Evolutionary conservation across 441 rosid genomes (phyloP).

Genomic region (Biscutella laevigata): DNA sequence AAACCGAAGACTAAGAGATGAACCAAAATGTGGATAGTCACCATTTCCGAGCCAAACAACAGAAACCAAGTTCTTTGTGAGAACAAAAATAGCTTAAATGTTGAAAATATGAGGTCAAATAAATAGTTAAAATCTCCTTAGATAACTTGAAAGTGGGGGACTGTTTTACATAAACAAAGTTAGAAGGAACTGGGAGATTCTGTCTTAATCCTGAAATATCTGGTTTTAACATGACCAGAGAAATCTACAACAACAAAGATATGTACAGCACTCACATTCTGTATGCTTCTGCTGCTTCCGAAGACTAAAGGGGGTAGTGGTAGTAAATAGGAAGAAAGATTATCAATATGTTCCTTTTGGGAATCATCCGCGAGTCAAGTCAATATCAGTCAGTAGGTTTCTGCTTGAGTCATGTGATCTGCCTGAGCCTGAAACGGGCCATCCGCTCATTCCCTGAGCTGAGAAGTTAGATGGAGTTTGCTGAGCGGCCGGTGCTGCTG

Average conservation of each 20-base stretch:
- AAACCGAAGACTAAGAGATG: too few species aligned
- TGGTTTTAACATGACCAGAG: slow-evolving; percentile 16
- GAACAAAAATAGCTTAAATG: too few species aligned
- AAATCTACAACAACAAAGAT: slow-evolving; percentile 60
- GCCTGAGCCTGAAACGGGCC: slow-evolving; percentile 49
- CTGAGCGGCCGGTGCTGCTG: slow-evolving; percentile 30
- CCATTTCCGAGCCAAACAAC: too few species aligned
- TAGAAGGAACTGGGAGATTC: slow-evolving; percentile 12
- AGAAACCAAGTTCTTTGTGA: too few species aligned
- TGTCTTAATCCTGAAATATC: slow-evolving; percentile 6
- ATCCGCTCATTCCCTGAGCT: slow-evolving; percentile 38
- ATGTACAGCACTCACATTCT: slow-evolving; percentile 49
- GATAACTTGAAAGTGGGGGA: slow-evolving; percentile 7
- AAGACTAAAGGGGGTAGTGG: slow-evolving; percentile 7
- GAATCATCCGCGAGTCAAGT: slow-evolving; percentile 77
- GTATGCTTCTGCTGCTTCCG: slow-evolving; percentile 38
- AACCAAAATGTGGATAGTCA: too few species aligned
- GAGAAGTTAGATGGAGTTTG: slow-evolving; percentile 35
- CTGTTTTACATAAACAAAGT: slow-evolving; percentile 19
- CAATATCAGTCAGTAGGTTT: slow-evolving; percentile 67
- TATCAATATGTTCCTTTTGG: background rate
- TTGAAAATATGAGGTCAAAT: too few species aligned
- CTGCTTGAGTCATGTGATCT: slow-evolving; percentile 47
- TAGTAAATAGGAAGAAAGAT: slow-evolving; percentile 11
- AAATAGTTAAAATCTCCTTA: background rate